Base-by-base conservation (phyloP, 345 rosid genomes). In the Ceriops zippeliana region DNA sequence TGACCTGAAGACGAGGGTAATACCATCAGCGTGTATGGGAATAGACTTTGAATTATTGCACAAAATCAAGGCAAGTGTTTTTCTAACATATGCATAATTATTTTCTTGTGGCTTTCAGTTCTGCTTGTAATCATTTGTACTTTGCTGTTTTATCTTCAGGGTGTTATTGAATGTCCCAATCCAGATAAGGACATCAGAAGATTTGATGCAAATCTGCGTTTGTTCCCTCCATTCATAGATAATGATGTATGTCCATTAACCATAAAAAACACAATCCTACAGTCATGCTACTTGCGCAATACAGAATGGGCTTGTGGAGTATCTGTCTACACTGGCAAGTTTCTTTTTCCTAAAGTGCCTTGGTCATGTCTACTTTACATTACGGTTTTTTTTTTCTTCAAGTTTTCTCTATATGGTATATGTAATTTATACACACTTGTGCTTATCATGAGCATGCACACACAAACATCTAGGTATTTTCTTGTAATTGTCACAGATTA, bases 301-400 rank as follows among this genome's bases (percentile, higher is more conserved):
- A 91, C 99, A 21, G 99, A 95, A 70, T 91, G 99, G 99, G 99
- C 89, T 62, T 95, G 99, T 84, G 99, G 99, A 76, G 98, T 90
- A 69, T 96, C 98, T 80, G 83, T 91, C 67, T 91, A 95, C 65
- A 91, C 99, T 70, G 99, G 99, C 81, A 86, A 65, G 80, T 82
- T 79, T 26, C 8, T 70, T n/a, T 38, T 61, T 19, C 42, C 19
- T 70, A 35, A 70, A 52, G 22, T 52, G 26, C 52, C 27, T 35
- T 54, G 56, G 63, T 42, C 64, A 68, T 57, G 47, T 52, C 59
- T 68, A 68, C 51, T 59, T 68, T 6, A 19, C 62, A 17, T 63
- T 63, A 66, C 35, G n/a, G 35, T 54, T 62, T 67, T 5, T 61
- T 64, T 17, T 62, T 1, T 13, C 16, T 34, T 63, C 31, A 27